Base-by-base conservation (phyloP, 768 basidiomycete genomes). In the Termitomyces sp. region DNA sequence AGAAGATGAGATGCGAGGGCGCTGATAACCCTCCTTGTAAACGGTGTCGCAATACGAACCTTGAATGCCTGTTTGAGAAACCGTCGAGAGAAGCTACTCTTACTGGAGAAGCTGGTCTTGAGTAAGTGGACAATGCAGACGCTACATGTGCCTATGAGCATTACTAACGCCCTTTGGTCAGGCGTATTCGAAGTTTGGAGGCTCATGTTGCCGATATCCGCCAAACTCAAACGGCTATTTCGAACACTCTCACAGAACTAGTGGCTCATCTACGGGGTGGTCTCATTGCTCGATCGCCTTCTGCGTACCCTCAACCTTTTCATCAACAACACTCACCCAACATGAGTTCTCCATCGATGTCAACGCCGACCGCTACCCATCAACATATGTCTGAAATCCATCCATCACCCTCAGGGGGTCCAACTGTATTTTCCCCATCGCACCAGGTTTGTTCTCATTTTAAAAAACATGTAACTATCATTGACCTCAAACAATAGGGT, bases 1-100 rank as follows among this genome's bases (percentile, higher is more conserved):
- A 96, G 80, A 97, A 97, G 78, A 97, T 97, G 96, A 83, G 94
- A 67, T 98, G 95, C 71, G 94, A 96, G 73, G 94, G 94, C 1
- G 96, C 94, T 15, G 96, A 97, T 72, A 94, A 92, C 68, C 95
- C 96, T 31, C 96, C 96, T n/a, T 98, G 96, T 75, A 88, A 91
- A 68, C 86, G 96, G 48, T 98, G 96, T 76, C 83, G 92, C 37
- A 90, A 94, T 68, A 88, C 91, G 20, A 91, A 92, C 3, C 80
- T 97, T 12, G 92, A 95, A 46, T 98, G 96, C 76, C 81, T 97
- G 38, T 96, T 98, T 71, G 96, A 98, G 74, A 97, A 97, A 68
- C 96, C 96, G 3, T 88, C 86, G 12, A 82, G 88, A 67, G 93
- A 95, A 71, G 89, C 91, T 14, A 91, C 89, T 59, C 82, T 94